Evolutionary conservation across 1,284 basidiomycete genomes (phyloP).

Genomic region (Microbotryum violaceum): DNA sequence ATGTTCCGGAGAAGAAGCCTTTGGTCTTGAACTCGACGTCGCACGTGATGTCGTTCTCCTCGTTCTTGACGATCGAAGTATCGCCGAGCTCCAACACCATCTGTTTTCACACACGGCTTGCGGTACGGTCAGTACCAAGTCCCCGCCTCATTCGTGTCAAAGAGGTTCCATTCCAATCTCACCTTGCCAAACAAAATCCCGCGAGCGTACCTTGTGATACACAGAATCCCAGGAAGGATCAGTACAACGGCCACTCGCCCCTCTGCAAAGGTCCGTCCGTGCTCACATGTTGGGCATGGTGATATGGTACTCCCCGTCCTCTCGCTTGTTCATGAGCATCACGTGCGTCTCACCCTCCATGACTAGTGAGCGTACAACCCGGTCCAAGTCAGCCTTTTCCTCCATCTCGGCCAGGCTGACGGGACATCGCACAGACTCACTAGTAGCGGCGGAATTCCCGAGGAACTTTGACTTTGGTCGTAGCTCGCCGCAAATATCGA

Average conservation of each 20-base stretch:
- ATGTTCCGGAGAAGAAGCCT: constrained; percentile 91
- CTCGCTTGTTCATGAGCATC: constrained; percentile 64
- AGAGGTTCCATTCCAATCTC: neutral
- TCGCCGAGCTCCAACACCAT: constrained; percentile 97
- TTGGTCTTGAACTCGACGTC: constrained; percentile 98
- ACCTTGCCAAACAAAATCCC: constrained; percentile 89
- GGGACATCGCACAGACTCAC: neutral
- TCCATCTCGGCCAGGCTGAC: too few relatives aligned
- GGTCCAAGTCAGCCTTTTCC: too few relatives aligned
- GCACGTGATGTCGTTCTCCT: constrained; percentile 62
- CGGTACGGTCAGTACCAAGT: neutral
- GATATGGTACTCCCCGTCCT: constrained; percentile 83
- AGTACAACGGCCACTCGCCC: neutral
- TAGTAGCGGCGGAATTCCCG: constrained; percentile 83
- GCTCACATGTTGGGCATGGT: constrained; percentile 85
- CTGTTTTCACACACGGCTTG: constrained; percentile 24
- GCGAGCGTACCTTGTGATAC: constrained; percentile 61
- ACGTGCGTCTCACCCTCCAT: constrained; percentile 96
- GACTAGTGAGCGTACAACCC: constrained; percentile 5
- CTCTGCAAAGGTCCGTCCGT: too few relatives aligned
- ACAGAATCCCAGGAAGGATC: neutral
- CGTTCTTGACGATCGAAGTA: constrained; percentile 75
- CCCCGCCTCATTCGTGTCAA: neutral
- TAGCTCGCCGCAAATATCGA: constrained; percentile 80
- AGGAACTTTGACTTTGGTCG: constrained; percentile 93